These are phyloP conservation scores for Aspergillus vadensis DNA, from an alignment of 2,329 filamentous ascomycete species.

Conservation along the genomic window DNA sequence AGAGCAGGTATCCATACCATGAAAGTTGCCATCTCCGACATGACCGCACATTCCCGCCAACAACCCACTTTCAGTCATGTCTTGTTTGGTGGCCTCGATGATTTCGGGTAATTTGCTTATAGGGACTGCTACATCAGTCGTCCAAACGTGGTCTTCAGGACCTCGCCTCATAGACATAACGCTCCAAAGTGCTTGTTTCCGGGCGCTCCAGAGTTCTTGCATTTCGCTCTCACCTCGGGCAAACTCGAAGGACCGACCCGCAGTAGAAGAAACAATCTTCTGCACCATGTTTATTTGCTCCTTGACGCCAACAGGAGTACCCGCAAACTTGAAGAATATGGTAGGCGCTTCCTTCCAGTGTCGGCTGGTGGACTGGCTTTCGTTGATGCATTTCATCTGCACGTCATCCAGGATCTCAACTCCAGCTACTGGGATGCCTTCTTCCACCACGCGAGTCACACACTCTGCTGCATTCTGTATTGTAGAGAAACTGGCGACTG, in stretches of 20 bases:
- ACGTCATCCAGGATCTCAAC: slow-evolving; percentile 91
- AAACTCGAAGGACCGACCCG: slow-evolving; percentile 66
- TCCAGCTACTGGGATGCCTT: slow-evolving; percentile 83
- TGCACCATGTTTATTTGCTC: slow-evolving; percentile 64
- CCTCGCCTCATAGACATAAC: slow-evolving; percentile 66
- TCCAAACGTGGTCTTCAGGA: slow-evolving; percentile 68
- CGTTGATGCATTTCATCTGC: slow-evolving; percentile 75
- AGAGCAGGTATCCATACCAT: slow-evolving; percentile 50
- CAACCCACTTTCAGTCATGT: slow-evolving; percentile 64
- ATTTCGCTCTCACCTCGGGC: slow-evolving; percentile 66
- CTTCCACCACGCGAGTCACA: slow-evolving; percentile 75
- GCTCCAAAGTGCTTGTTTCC: slow-evolving; percentile 74
- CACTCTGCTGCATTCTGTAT: slow-evolving; percentile 75
- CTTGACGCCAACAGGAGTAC: slow-evolving; percentile 64
- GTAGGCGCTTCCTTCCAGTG: slow-evolving; percentile 71
- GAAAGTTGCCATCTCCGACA: slow-evolving; percentile 75
- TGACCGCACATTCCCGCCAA: slow-evolving; percentile 70
- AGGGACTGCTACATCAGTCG: slow-evolving; percentile 78
- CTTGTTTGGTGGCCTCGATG: slow-evolving; percentile 69
- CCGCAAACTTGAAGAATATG: slow-evolving; percentile 74
- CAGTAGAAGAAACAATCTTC: slow-evolving; percentile 57
- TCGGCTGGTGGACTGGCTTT: slow-evolving; percentile 47
- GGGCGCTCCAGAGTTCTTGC: slow-evolving; percentile 71
- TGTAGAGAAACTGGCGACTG: slow-evolving; percentile 67
- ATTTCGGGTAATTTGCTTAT: slow-evolving; percentile 71